phyloP scores from a whole-genome alignment of 345 rosid genomes.

The Syzygium grande region DNA sequence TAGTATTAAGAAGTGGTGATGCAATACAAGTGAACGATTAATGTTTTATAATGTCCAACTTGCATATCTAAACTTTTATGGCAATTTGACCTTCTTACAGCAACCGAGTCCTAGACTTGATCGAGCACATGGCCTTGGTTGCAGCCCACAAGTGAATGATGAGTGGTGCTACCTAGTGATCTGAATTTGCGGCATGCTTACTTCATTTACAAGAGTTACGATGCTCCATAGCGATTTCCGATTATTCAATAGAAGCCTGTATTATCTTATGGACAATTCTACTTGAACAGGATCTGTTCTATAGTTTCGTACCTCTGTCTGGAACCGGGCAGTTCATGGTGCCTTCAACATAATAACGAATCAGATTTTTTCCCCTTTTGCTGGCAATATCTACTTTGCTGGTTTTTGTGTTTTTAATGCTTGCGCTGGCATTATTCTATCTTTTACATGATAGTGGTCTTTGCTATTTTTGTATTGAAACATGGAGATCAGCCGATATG shows the following conservation, averaged over 20 bases:
- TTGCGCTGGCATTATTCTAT: not conserved
- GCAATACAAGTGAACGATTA: not conserved
- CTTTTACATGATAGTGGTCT: not conserved
- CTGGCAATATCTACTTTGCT: not conserved
- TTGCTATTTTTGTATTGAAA: not conserved
- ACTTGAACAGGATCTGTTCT: not conserved
- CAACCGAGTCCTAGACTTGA: slow-evolving; percentile 95
- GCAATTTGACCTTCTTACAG: slow-evolving; percentile 20
- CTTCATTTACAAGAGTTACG: not conserved
- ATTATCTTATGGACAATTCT: not conserved
- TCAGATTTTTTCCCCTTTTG: not conserved
- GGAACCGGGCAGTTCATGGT: not conserved
- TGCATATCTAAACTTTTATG: not conserved
- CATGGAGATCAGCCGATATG: not conserved
- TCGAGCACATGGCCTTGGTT: slow-evolving; percentile 93
- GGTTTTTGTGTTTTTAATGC: not conserved
- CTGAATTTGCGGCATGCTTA: not conserved
- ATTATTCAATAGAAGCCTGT: not conserved
- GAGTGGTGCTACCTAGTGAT: not conserved
- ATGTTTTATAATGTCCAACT: not conserved
- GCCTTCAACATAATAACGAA: not conserved
- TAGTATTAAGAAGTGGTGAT: not conserved
- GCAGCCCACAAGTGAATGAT: slow-evolving; percentile 33
- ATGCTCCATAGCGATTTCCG: not conserved
- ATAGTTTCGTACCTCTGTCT: not conserved